phyloP scores from a whole-genome alignment of 805 yeast species.

The Metschnikowia shivogae region DNA sequence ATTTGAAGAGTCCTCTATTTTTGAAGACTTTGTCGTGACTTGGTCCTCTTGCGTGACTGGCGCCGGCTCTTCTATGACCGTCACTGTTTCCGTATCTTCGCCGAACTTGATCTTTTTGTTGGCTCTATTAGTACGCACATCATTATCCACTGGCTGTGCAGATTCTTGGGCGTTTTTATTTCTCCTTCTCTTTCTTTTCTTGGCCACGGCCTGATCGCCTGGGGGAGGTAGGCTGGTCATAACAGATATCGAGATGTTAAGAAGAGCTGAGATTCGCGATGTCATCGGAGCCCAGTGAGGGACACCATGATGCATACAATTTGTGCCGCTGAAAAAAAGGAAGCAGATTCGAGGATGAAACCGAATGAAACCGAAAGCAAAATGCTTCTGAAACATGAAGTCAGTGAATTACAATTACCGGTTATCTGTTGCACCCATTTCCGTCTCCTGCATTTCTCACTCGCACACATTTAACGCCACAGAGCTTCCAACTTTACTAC shows the following conservation, averaged over 20 bases:
- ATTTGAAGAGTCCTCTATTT: too few species aligned
- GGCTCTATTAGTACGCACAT: slow-evolving; percentile 14
- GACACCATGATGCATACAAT: neutral
- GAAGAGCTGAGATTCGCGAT: slow-evolving; percentile 2
- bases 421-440: neutral
- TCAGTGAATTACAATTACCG: neutral
- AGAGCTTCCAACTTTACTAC: too few species aligned
- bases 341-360: neutral
- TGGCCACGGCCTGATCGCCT: slow-evolving; percentile 8
- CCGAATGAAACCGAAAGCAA: neutral
- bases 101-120: slow-evolving; percentile 26
- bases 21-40: too few species aligned
- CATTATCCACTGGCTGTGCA: slow-evolving; percentile 6
- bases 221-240: slow-evolving; percentile 9
- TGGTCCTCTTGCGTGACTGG: too few species aligned
- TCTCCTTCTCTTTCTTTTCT: slow-evolving; percentile 18
- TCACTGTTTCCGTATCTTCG: slow-evolving; percentile 10
- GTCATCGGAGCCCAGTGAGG: neutral
- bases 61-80: too few species aligned
- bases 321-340: too few species aligned
- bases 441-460: neutral
- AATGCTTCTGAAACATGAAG: neutral
- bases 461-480: too few species aligned
- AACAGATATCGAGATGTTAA: neutral
- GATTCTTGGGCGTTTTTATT: slow-evolving; percentile 18